Evolutionary conservation across 2,329 filamentous ascomycete genomes (phyloP).

Genomic region (Alternaria sp.): DNA sequence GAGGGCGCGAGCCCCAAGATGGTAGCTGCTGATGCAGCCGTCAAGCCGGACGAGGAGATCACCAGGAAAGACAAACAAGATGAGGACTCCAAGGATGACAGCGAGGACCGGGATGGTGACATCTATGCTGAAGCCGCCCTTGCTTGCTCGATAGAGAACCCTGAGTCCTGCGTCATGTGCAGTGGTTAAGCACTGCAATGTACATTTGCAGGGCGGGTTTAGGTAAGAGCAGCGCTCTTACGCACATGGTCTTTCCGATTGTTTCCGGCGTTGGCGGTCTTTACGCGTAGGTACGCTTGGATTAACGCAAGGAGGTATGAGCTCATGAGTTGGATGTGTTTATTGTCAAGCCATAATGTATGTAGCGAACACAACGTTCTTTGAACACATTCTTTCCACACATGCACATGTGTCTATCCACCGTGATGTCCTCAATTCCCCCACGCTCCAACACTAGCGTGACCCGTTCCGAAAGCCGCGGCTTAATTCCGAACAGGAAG

Average conservation of each 20-base stretch:
- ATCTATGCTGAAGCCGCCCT: conserved; percentile 95
- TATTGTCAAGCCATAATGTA: conserved; percentile 16
- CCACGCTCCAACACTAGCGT: neutral
- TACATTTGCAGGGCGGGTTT: neutral
- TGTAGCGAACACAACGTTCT: conserved; percentile 13
- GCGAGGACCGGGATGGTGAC: conserved; percentile 79
- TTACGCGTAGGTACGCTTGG: conserved; percentile 13
- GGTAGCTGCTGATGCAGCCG: conserved; percentile 71
- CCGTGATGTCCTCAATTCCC: neutral
- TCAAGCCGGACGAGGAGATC: conserved; percentile 67
- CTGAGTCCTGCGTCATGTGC: conserved; percentile 95
- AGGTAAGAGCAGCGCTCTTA: conserved; percentile 10
- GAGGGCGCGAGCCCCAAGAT: conserved; percentile 82
- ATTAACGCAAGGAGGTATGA: conserved; percentile 27
- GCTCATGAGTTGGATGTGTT: conserved; percentile 27
- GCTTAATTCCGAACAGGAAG: conserved; percentile 16
- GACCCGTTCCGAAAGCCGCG: conserved; percentile 7
- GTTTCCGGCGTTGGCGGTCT: conserved; percentile 18
- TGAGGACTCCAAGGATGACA: conserved; percentile 76
- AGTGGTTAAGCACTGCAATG: conserved; percentile 69
- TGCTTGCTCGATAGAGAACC: conserved; percentile 96
- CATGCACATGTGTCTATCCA: neutral
- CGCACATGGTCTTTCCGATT: conserved; percentile 9
- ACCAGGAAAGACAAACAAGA: conserved; percentile 68
- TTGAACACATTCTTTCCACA: neutral